phyloP scores from a whole-genome alignment of 2,329 filamentous ascomycete genomes.

The Atkinsonella hypoxylon region DNA sequence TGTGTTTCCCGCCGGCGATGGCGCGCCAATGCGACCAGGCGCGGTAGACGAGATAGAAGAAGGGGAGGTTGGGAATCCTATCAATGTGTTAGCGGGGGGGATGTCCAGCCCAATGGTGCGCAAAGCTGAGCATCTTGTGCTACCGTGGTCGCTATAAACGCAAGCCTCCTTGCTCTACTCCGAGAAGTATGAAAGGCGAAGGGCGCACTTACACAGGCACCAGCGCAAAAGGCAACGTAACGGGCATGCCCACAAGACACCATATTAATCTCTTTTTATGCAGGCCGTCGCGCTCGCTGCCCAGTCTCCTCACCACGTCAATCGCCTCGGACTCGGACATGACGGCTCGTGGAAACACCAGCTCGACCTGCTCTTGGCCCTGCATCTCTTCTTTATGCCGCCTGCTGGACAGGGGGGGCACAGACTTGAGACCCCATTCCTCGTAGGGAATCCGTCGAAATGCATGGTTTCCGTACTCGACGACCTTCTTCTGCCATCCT shows the following conservation, averaged over 20 bases:
- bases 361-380: conserved; percentile 53
- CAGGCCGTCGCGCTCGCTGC: conserved; percentile 66
- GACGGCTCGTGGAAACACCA: conserved; percentile 64
- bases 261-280: conserved; percentile 69
- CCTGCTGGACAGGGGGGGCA: conserved; percentile 66
- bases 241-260: conserved; percentile 72
- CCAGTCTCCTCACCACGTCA: conserved; percentile 55
- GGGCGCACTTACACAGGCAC: conserved; percentile 62
- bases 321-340: conserved; percentile 53
- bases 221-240: conserved; percentile 70
- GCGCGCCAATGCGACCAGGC: conserved; percentile 90
- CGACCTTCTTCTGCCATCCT: conserved; percentile 82
- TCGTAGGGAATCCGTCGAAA: conserved; percentile 85
- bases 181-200: not conserved
- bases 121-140: too few relatives aligned
- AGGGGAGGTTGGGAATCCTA: conserved; percentile 85
- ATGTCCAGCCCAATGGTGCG: too few relatives aligned
- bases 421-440: conserved; percentile 95
- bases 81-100: not conserved
- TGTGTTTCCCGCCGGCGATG: conserved; percentile 68
- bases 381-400: conserved; percentile 51
- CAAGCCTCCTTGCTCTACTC: too few relatives aligned
- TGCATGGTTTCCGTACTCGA: conserved; percentile 73
- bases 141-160: too few relatives aligned
- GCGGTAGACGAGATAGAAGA: conserved; percentile 89